Evolutionary conservation across 2,329 filamentous ascomycete species (phyloP).

Genomic region (Phoma sp.): DNA sequence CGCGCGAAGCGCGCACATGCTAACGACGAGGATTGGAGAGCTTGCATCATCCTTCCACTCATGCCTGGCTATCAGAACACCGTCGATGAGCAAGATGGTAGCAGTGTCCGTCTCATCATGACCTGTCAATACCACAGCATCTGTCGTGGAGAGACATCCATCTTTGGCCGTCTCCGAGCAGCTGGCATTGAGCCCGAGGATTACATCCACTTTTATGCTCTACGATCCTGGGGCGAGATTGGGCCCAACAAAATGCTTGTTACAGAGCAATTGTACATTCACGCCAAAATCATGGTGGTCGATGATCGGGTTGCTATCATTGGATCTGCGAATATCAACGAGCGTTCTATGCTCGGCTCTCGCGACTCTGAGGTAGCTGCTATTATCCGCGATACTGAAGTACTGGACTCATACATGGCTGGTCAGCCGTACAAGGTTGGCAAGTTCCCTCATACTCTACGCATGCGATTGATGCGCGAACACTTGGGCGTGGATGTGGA

Average conservation of each 20-base stretch:
- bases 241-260: conserved; percentile 80
- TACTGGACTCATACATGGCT: conserved; percentile 90
- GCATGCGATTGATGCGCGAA: conserved; percentile 93
- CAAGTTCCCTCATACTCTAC: conserved; percentile 88
- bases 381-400: conserved; percentile 88
- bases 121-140: conserved; percentile 97
- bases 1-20: conserved; percentile 84
- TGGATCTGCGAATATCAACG: conserved; percentile 98
- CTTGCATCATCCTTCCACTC: conserved; percentile 86
- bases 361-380: conserved; percentile 92
- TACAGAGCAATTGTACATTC: conserved; percentile 97
- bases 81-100: conserved; percentile 91
- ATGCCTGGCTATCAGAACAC: conserved; percentile 99
- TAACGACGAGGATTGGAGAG: conserved; percentile 88
- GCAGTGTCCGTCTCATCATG: conserved; percentile 92
- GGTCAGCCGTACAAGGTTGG: conserved; percentile 88
- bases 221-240: conserved; percentile 91
- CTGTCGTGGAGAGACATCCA: conserved; percentile 87
- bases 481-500: conserved; percentile 96
- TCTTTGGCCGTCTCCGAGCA: conserved; percentile 83
- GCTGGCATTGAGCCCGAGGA: conserved; percentile 89
- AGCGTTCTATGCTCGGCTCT: conserved; percentile 90
- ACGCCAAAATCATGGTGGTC: conserved; percentile 95
- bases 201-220: conserved; percentile 92
- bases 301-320: conserved; percentile 94